phyloP scores from a whole-genome alignment of 805 yeast genomes.

The Saturnispora quitensis region DNA sequence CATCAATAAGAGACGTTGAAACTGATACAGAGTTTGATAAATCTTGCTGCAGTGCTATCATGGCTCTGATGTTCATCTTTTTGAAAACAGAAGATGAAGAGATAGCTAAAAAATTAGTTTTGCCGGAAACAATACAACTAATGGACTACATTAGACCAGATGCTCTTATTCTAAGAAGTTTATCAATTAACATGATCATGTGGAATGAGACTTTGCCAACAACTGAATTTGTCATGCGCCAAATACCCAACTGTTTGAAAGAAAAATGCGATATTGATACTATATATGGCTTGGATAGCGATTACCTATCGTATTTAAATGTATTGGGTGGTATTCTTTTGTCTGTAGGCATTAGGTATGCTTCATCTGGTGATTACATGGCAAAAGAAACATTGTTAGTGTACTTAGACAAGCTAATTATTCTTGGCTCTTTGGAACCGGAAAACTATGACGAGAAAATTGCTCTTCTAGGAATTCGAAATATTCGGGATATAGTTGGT shows the following conservation, averaged over 20 bases:
- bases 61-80: slow-evolving; percentile 68
- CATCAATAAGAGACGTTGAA: slow-evolving; percentile 54
- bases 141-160: slow-evolving; percentile 76
- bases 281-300: slow-evolving; percentile 39
- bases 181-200: slow-evolving; percentile 56
- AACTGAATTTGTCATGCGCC: slow-evolving; percentile 45
- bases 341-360: slow-evolving; percentile 66
- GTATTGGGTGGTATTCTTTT: slow-evolving; percentile 67
- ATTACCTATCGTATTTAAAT: slow-evolving; percentile 52
- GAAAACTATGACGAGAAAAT: slow-evolving; percentile 49
- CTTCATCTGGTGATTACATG: slow-evolving; percentile 50
- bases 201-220: slow-evolving; percentile 56
- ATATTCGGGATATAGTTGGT: slow-evolving; percentile 49
- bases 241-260: slow-evolving; percentile 42
- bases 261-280: slow-evolving; percentile 23
- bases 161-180: slow-evolving; percentile 51
- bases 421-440: slow-evolving; percentile 33
- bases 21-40: slow-evolving; percentile 49
- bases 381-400: slow-evolving; percentile 49
- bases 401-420: slow-evolving; percentile 44
- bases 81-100: slow-evolving; percentile 52
- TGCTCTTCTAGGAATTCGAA: slow-evolving; percentile 43
- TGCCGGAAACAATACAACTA: slow-evolving; percentile 52
- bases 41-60: slow-evolving; percentile 62
- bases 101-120: slow-evolving; percentile 51